These are phyloP conservation scores for Yarrowia galli DNA, from an alignment of 1,139 yeast genomes.

Conservation along the genomic window DNA sequence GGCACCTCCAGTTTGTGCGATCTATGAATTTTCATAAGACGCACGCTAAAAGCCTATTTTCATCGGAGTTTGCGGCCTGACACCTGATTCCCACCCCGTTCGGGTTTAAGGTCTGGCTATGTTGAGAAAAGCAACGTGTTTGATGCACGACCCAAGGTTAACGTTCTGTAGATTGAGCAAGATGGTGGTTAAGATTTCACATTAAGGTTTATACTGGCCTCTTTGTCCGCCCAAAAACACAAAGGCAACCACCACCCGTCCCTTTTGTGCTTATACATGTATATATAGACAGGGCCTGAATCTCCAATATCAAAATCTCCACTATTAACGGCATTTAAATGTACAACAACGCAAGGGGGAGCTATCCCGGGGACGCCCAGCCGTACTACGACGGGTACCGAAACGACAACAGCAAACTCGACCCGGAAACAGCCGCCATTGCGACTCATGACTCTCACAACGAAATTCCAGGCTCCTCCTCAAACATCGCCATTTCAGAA, in stretches of 20 bases:
- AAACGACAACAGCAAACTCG: neutral
- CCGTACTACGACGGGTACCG: conserved; percentile 5
- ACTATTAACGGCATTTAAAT: neutral
- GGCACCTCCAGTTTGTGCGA: neutral
- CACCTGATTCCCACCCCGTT: conserved; percentile 12
- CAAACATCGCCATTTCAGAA: neutral
- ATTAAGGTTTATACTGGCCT: neutral
- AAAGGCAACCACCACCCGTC: neutral
- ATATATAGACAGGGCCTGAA: conserved; percentile 3
- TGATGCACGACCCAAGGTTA: neutral
- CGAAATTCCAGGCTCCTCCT: neutral
- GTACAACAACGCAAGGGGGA: conserved; percentile 23
- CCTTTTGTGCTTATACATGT: conserved; percentile 11
- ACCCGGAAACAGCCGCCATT: neutral
- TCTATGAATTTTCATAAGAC: neutral
- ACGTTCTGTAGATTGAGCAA: conserved; percentile 19
- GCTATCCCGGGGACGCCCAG: conserved; percentile 3
- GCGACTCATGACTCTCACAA: neutral
- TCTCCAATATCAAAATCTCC: neutral
- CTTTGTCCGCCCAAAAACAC: conserved; percentile 3
- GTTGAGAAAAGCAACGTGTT: conserved; percentile 23
- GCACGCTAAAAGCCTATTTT: conserved; percentile 29
- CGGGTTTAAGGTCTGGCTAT: neutral
- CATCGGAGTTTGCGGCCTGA: conserved; percentile 18
- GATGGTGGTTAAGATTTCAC: neutral